Evolutionary conservation across 768 basidiomycete species (phyloP).

Genomic region (Podaxis carcinomalis): DNA sequence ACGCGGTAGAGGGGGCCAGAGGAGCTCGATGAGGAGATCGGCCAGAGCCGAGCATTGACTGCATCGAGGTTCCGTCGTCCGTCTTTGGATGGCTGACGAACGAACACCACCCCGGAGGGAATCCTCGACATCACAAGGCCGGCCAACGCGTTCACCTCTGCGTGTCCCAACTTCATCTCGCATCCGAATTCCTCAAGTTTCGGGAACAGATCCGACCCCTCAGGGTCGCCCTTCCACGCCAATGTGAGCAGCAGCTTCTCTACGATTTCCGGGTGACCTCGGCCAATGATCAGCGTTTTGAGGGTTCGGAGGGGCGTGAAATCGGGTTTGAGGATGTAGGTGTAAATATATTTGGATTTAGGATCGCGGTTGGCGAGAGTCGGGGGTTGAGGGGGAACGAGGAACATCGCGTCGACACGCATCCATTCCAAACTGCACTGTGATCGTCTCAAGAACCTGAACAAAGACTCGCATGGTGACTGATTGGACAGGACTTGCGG

Average conservation of each 20-base stretch:
- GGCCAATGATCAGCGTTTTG: slow-evolving; percentile 9
- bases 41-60: slow-evolving; percentile 8
- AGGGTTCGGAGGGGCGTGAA: slow-evolving; percentile 5
- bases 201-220: slow-evolving; percentile 4
- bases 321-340: slow-evolving; percentile 9
- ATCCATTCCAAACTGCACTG: slow-evolving; percentile 6
- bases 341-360: slow-evolving; percentile 5
- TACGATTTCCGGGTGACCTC: slow-evolving; percentile 10
- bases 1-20: neutral
- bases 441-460: slow-evolving; percentile 10
- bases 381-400: slow-evolving; percentile 8
- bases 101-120: slow-evolving; percentile 10
- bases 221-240: slow-evolving; percentile 9
- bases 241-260: slow-evolving; percentile 7
- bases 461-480: slow-evolving; percentile 8
- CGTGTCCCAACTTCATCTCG: slow-evolving; percentile 9
- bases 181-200: slow-evolving; percentile 3
- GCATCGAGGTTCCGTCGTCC: neutral
- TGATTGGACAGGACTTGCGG: slow-evolving; percentile 7
- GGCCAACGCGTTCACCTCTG: slow-evolving; percentile 3
- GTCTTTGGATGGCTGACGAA: neutral
- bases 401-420: slow-evolving; percentile 9
- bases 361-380: neutral
- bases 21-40: neutral
- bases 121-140: slow-evolving; percentile 12